phyloP scores from a whole-genome alignment of 2,329 filamentous ascomycete genomes.

The Fusarium sp. region DNA sequence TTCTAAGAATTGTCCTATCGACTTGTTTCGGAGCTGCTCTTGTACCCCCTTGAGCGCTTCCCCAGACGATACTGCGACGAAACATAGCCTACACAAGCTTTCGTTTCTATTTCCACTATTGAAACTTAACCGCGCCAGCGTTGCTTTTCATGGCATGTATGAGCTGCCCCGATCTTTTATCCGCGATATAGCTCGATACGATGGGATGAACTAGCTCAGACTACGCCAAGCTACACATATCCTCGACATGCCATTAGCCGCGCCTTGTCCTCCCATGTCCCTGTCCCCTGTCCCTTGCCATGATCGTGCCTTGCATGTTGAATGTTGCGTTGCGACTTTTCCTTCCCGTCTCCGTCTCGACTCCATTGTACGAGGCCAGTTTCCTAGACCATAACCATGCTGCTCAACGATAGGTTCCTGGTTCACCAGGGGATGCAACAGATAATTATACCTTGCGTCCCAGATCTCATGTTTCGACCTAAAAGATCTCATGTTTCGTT shows the following conservation, averaged over 20 bases:
- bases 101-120: constrained; percentile 15
- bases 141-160: constrained; percentile 16
- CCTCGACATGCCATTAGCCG: constrained; percentile 31
- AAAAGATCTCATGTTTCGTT: constrained; percentile 40
- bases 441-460: constrained; percentile 32
- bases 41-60: constrained; percentile 35
- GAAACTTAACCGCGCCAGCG: constrained; percentile 18
- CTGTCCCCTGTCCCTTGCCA: constrained; percentile 2
- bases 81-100: background rate
- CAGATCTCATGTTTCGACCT: constrained; percentile 36
- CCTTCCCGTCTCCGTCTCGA: constrained; percentile 20
- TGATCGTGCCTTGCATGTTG: constrained; percentile 29
- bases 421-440: constrained; percentile 9
- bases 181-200: constrained; percentile 37
- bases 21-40: constrained; percentile 9
- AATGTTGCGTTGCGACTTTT: constrained; percentile 10
- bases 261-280: constrained; percentile 27
- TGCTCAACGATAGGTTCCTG: constrained; percentile 42
- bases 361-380: constrained; percentile 39
- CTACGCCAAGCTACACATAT: constrained; percentile 22
- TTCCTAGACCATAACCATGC: constrained; percentile 36
- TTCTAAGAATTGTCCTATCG: constrained; percentile 3
- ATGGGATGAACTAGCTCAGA: constrained; percentile 31
- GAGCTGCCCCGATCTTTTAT: constrained; percentile 26
- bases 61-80: constrained; percentile 32